Evolutionary conservation across 2,329 filamentous ascomycete genomes (phyloP).

Genomic region (Ceratocystis lukuohia): DNA sequence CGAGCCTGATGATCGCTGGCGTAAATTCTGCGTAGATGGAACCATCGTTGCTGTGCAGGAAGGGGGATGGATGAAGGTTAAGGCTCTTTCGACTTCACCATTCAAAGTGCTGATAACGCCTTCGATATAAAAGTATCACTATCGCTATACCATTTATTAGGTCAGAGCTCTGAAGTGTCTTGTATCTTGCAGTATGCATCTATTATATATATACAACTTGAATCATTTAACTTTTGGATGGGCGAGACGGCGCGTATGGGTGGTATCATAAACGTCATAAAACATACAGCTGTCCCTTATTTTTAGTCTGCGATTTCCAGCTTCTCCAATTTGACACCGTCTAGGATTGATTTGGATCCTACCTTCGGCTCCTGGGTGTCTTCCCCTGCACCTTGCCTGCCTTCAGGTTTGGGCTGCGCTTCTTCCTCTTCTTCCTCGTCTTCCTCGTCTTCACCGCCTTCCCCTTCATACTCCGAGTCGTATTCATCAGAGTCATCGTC

Average conservation of each 20-base stretch:
- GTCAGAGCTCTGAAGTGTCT: background rate
- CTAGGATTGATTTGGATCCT: slow-evolving; percentile 17
- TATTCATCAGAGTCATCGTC: slow-evolving; percentile 26
- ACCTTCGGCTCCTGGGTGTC: slow-evolving; percentile 9
- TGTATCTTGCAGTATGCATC: slow-evolving; percentile 2
- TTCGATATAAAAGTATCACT: background rate
- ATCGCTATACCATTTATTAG: background rate
- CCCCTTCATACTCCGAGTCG: slow-evolving; percentile 23
- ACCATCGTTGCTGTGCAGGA: slow-evolving; percentile 63
- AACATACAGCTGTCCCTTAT: slow-evolving; percentile 10
- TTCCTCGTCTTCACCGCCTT: slow-evolving; percentile 24
- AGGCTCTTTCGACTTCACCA: slow-evolving; percentile 32
- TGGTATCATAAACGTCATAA: slow-evolving; percentile 22
- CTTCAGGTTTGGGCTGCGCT: slow-evolving; percentile 11
- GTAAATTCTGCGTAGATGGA: slow-evolving; percentile 83
- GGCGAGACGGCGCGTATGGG: slow-evolving; percentile 8
- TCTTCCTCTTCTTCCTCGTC: slow-evolving; percentile 22
- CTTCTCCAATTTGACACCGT: slow-evolving; percentile 23
- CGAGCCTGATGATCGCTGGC: slow-evolving; percentile 61
- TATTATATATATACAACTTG: slow-evolving; percentile 25
- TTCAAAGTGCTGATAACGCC: slow-evolving; percentile 30
- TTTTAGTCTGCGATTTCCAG: slow-evolving; percentile 18
- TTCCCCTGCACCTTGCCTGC: slow-evolving; percentile 20
- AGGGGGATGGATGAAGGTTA: slow-evolving; percentile 58
- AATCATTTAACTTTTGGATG: slow-evolving; percentile 16